These are phyloP conservation scores for Vitellaria paradoxa DNA, from an alignment of 179 eudicot genomes.

Conservation along the genomic window DNA sequence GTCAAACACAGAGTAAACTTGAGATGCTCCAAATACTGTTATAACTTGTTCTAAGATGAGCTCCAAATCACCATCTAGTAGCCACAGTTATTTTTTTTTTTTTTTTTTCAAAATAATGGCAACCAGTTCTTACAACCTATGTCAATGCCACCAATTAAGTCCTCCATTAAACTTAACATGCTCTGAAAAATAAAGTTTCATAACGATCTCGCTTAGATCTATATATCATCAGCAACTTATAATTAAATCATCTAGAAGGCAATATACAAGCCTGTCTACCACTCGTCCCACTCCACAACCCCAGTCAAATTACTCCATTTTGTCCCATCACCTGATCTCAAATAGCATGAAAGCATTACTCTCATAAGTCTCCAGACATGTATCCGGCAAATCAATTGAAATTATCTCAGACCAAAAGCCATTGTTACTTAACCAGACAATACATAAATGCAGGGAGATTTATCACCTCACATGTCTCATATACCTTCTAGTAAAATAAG, in stretches of 20 bases:
- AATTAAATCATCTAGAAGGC: not conserved
- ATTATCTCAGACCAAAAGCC: not conserved
- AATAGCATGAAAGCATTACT: not conserved
- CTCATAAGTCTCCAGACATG: not conserved
- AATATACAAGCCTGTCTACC: not conserved
- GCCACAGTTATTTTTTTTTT: not conserved
- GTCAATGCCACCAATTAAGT: not conserved
- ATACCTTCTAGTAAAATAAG: not conserved
- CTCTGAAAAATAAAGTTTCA: not conserved
- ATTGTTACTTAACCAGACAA: not conserved
- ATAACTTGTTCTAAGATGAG: not conserved
- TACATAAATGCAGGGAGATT: not conserved
- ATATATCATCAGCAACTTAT: not conserved
- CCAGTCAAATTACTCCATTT: not conserved
- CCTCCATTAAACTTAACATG: not conserved
- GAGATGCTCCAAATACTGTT: not conserved
- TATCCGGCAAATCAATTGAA: not conserved
- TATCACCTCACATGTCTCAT: too few species aligned
- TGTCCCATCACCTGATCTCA: not conserved
- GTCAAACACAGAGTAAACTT: not conserved
- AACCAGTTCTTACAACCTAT: not conserved
- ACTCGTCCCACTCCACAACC: too few species aligned
- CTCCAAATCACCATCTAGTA: not conserved
- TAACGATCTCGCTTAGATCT: not conserved
- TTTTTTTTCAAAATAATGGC: too few species aligned